Evolutionary conservation across 225 moss, liverwort and hornwort species (phyloP), one percentile per base, ranked within the genome.

Genomic region (Polytrichum formosum): DNA sequence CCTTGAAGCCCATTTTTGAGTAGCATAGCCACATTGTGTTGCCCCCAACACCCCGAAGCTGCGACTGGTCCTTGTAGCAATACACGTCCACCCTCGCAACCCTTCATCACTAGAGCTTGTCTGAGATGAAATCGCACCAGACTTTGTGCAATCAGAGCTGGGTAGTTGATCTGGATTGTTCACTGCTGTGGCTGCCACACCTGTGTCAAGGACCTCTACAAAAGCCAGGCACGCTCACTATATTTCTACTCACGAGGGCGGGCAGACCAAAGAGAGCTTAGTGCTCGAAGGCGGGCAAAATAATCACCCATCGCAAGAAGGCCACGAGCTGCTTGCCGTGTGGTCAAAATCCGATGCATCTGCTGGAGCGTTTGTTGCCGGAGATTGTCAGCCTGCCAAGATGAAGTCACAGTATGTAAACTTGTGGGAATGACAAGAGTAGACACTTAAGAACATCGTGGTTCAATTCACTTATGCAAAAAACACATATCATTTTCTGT

Each of bases 251-350:
- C 97, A 81, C 97, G 89, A 54, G 97, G 97, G 55, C 97, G 92
- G 23, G 97, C 97, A 26, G 94, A 98, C 97, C 97, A 98, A 56
- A 98, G 92, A 26, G 97, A 98, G 81, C 97, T 98, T 37, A 98
- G 83, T 23, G 97, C 97, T 74, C 97, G 86, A 31, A 98, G 92
- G 53, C 97, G 90, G 74, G 94, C 94, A 79, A 98, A 98, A 74
- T 98, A 98, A 72, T 98, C 97, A 13, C 97, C 97, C 97, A 98
- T 94, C 17, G 97, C 97, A 78, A 98, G 92, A n/a, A 98, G 94
- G 54, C 97, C 97, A 21, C 97, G 91, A 31, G 97, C 97, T 74
- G 97, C 97, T 84, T 98, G 97, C 27, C 97, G 89, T 23, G 97
- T 98, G 18, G 97, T 98, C 54, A 98, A 79, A 68, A 98, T 91